phyloP scores from a whole-genome alignment of 1,139 yeast species.

The Protomyces pachydermus region DNA sequence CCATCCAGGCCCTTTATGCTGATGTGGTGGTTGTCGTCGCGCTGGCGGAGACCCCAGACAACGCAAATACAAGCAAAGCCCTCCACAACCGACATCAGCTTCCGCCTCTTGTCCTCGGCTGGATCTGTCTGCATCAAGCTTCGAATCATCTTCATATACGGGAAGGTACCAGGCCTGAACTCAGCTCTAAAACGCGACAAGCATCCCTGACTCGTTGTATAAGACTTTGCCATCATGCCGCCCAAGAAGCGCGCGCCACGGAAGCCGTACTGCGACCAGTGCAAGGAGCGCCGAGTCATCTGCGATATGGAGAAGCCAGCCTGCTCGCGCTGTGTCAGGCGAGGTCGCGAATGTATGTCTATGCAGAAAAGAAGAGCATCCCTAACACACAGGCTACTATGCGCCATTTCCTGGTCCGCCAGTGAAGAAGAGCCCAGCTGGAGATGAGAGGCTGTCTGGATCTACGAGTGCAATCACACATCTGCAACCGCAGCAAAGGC shows the following conservation, averaged over 20 bases:
- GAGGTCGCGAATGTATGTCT: neutral
- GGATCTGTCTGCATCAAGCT: too few species aligned
- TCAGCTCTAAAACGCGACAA: too few species aligned
- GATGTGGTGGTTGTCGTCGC: too few species aligned
- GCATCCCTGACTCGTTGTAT: too few species aligned
- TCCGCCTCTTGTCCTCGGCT: too few species aligned
- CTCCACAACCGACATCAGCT: too few species aligned
- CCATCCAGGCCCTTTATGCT: too few species aligned
- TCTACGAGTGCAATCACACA: neutral
- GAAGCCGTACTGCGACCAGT: constrained; percentile 5
- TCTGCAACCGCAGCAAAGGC: neutral
- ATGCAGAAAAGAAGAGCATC: neutral
- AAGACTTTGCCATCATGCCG: neutral
- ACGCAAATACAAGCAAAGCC: too few species aligned
- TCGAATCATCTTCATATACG: too few species aligned
- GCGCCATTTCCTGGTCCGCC: neutral
- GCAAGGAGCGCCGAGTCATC: constrained; percentile 6
- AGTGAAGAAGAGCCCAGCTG: neutral
- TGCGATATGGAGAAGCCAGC: constrained; percentile 4
- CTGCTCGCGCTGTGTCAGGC: neutral
- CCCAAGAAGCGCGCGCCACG: constrained; percentile 9
- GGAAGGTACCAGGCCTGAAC: too few species aligned
- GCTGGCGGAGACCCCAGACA: too few species aligned
- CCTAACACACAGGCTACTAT: neutral
- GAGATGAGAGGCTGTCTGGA: neutral